These are phyloP conservation scores for Hapsidospora chrysogenum DNA, from an alignment of 495 filamentous ascomycete genomes.

Conservation along the genomic window DNA sequence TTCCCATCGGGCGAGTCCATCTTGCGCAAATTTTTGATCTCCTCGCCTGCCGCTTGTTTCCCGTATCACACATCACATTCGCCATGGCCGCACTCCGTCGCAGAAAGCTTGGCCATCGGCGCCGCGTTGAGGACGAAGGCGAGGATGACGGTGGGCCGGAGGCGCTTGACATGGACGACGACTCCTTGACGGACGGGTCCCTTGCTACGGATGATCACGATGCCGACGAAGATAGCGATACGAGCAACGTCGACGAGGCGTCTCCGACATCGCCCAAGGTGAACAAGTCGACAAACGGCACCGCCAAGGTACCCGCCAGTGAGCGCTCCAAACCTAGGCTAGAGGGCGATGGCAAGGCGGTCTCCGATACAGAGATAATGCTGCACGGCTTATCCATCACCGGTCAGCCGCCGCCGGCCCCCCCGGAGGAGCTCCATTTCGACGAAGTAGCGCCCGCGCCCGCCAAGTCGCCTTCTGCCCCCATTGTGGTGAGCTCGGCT, in stretches of 20 bases:
- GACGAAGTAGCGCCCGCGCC: conserved; percentile 26
- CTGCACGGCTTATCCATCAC: conserved; percentile 58
- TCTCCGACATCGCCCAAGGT: conserved; percentile 29
- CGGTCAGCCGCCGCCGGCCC: conserved; percentile 16
- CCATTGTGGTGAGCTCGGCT: conserved; percentile 29
- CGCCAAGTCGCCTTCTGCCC: conserved; percentile 17
- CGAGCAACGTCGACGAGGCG: conserved; percentile 47
- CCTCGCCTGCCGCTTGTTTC: too few species aligned
- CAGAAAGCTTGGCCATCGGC: conserved; percentile 57
- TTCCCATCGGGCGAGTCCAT: too few species aligned
- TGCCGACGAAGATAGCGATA: conserved; percentile 65
- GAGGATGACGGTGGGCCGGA: conserved; percentile 54
- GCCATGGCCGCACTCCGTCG: conserved; percentile 47
- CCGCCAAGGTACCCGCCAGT: conserved; percentile 13
- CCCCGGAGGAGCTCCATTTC: conserved; percentile 45
- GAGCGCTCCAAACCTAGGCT: too few species aligned
- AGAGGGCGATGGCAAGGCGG: conserved; percentile 12
- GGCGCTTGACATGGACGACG: conserved; percentile 54
- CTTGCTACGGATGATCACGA: conserved; percentile 59
- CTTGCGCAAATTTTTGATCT: too few species aligned
- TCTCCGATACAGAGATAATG: conserved; percentile 73
- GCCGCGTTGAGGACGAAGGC: conserved; percentile 66
- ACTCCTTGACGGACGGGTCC: conserved; percentile 71
- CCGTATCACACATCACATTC: too few species aligned
- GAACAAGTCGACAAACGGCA: conserved; percentile 18